Evolutionary conservation across 2,329 filamentous ascomycete species (phyloP).

Genomic region (Exophiala xenobiotica): DNA sequence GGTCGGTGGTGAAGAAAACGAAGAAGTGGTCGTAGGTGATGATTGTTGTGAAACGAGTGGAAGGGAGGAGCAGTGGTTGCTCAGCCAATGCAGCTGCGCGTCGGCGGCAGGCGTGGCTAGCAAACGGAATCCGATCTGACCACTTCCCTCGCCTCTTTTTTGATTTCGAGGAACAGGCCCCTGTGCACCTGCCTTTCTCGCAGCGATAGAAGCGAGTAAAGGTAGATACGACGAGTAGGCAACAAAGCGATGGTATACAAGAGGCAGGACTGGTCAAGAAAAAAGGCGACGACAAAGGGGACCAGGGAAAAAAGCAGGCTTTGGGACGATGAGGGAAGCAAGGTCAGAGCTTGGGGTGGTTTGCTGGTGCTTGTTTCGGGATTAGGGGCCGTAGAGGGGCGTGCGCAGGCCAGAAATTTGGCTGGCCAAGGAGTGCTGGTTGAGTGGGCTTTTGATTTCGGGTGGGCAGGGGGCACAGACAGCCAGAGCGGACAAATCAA

Average conservation of each 20-base stretch:
- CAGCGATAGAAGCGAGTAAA: conserved; percentile 29
- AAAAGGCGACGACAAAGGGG: conserved; percentile 17
- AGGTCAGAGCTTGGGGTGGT: conserved; percentile 10
- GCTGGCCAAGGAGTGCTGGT: conserved; percentile 10
- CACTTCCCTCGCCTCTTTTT: conserved; percentile 11
- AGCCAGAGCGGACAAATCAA: not conserved
- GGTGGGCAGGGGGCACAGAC: conserved; percentile 8
- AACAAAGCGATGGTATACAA: conserved; percentile 25
- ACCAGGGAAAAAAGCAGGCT: conserved; percentile 20
- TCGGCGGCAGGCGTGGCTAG: conserved; percentile 28
- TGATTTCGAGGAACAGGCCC: not conserved
- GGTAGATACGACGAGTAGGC: conserved; percentile 25
- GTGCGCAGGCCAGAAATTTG: conserved; percentile 19
- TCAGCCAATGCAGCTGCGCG: conserved; percentile 33
- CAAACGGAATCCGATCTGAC: conserved; percentile 10
- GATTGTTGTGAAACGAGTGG: conserved; percentile 36
- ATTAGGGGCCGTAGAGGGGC: conserved; percentile 18
- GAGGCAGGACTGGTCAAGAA: conserved; percentile 25
- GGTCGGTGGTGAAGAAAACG: conserved; percentile 12
- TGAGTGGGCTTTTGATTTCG: conserved; percentile 16
- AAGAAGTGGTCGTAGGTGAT: conserved; percentile 17
- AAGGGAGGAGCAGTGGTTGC: conserved; percentile 32
- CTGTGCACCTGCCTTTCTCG: conserved; percentile 21
- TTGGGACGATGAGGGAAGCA: conserved; percentile 8
- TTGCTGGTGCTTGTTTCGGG: conserved; percentile 26